Evolutionary conservation across 2,329 filamentous ascomycete genomes (phyloP).

Genomic region (Stagonosporopsis rhizophila): DNA sequence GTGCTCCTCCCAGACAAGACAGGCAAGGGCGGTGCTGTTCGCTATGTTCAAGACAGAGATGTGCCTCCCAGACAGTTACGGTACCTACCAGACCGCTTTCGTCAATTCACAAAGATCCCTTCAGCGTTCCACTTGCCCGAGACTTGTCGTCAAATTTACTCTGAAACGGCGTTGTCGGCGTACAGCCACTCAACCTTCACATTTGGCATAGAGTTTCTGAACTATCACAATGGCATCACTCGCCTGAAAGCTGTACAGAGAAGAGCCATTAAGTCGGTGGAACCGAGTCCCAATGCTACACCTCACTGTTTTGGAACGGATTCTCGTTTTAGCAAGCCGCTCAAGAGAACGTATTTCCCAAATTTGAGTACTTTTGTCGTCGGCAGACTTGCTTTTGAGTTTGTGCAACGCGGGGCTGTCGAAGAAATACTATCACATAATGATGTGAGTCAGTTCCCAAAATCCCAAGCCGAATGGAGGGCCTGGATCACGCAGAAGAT

Average conservation of each 20-base stretch:
- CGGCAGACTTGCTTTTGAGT: not conserved
- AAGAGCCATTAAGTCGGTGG: too few species aligned
- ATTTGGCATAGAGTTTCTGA: too few species aligned
- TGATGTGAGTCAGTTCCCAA: too few species aligned
- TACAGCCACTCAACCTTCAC: not conserved
- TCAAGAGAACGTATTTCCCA: not conserved
- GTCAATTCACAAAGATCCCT: not conserved
- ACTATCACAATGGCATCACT: too few species aligned
- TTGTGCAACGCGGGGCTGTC: too few species aligned
- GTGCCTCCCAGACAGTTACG: not conserved
- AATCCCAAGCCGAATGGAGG: too few species aligned
- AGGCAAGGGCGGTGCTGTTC: not conserved
- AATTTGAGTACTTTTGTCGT: not conserved
- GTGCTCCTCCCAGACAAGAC: not conserved
- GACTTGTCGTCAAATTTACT: constrained; percentile 19
- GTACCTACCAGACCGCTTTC: not conserved
- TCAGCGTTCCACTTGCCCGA: constrained; percentile 6
- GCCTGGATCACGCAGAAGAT: too few species aligned
- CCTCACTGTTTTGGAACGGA: too few species aligned
- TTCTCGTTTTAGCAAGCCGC: not conserved
- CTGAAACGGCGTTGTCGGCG: not conserved
- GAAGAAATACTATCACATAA: too few species aligned
- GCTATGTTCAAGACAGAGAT: not conserved
- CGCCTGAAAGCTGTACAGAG: too few species aligned
- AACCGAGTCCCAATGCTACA: too few species aligned